Conservation (phyloP, 257 asterid genomes). For the Plantago elongata region DNA sequence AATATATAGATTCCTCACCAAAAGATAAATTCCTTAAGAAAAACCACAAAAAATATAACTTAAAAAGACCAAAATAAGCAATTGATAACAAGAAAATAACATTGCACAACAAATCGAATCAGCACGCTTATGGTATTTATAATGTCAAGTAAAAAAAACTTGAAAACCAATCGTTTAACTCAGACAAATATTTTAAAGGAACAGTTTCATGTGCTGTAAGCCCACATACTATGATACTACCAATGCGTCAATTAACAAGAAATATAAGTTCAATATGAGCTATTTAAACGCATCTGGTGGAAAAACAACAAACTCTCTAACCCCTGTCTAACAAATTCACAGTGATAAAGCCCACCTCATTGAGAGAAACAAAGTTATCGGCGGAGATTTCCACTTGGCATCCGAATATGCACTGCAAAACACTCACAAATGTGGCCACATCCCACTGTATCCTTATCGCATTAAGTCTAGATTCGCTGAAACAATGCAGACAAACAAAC, state of each 20-base stretch:
- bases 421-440: conserved; percentile 47
- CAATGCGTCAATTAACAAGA: neutral
- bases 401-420: conserved; percentile 51
- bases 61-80: no score
- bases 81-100: no score
- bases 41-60: no score
- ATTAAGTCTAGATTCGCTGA: conserved; percentile 56
- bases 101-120: no score
- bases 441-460: conserved; percentile 54
- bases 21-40: no score
- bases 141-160: no score
- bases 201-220: neutral
- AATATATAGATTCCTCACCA: neutral
- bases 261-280: neutral
- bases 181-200: no score
- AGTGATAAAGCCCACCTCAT: conserved; percentile 62
- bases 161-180: no score
- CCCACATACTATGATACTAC: neutral
- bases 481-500: conserved; percentile 9
- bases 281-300: neutral
- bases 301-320: neutral
- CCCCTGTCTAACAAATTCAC: neutral
- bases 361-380: conserved; percentile 44
- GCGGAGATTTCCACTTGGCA: conserved; percentile 45
- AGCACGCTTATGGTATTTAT: no score